These are phyloP conservation scores for Verticillium nubilum DNA, from an alignment of 2,329 filamentous ascomycete species.

Conservation along the genomic window DNA sequence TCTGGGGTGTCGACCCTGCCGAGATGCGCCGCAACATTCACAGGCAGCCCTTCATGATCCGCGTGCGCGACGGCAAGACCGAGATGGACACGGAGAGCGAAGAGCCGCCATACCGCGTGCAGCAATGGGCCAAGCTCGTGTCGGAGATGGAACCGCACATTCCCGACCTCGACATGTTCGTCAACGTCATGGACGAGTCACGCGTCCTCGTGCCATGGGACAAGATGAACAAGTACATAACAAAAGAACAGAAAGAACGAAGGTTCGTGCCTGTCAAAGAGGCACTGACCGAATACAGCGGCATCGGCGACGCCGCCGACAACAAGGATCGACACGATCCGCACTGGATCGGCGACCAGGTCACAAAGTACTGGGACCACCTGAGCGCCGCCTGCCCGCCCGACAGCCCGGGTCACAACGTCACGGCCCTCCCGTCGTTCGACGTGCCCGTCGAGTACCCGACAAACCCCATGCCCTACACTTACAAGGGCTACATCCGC, in stretches of 20 bases:
- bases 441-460: conserved; percentile 22
- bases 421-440: conserved; percentile 21
- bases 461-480: conserved; percentile 18
- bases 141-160: conserved; percentile 25
- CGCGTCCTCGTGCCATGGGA: conserved; percentile 48
- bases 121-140: conserved; percentile 4
- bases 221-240: conserved; percentile 37
- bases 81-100: not conserved
- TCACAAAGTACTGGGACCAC: conserved; percentile 40
- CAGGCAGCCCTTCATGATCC: conserved; percentile 37
- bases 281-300: conserved; percentile 32
- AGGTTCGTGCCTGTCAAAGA: conserved; percentile 27
- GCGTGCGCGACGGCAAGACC: conserved; percentile 37
- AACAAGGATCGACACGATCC: conserved; percentile 18
- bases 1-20: conserved; percentile 46
- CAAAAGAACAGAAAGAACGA: conserved; percentile 31
- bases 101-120: not conserved
- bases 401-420: conserved; percentile 37
- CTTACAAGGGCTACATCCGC: conserved; percentile 40
- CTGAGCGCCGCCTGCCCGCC: conserved; percentile 43
- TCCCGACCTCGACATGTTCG: conserved; percentile 49
- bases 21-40: conserved; percentile 23
- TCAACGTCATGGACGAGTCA: conserved; percentile 47
- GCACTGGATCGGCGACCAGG: conserved; percentile 25
- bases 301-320: conserved; percentile 8